Evolutionary conservation across 352 stramenopile species (phyloP).

Genomic region (Globisporangium carolinianum): DNA sequence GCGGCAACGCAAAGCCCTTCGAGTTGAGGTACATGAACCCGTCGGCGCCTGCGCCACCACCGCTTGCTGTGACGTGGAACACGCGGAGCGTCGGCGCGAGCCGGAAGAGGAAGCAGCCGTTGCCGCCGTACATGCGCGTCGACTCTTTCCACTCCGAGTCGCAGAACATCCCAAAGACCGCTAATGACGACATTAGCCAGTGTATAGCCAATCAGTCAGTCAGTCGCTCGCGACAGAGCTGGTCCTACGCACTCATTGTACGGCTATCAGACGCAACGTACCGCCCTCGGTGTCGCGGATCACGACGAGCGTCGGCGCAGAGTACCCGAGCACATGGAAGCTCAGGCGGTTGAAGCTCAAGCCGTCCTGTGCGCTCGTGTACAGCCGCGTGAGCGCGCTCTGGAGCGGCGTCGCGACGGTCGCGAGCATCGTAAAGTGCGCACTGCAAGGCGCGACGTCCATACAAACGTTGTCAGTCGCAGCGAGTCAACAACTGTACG

Average conservation of each 20-base stretch:
- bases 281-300: slow-evolving; percentile 65
- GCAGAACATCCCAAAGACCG: slow-evolving; percentile 83
- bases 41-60: slow-evolving; percentile 19
- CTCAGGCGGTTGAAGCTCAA: slow-evolving; percentile 81
- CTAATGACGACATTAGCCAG: slow-evolving; percentile 16
- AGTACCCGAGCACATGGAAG: slow-evolving; percentile 79
- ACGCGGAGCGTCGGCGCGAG: slow-evolving; percentile 53
- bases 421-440: slow-evolving; percentile 60
- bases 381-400: slow-evolving; percentile 50
- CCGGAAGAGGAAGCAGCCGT: slow-evolving; percentile 77
- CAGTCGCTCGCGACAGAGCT: too few relatives aligned
- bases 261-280: slow-evolving; percentile 7
- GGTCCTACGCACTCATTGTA: too few relatives aligned
- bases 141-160: slow-evolving; percentile 83
- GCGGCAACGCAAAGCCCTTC: slow-evolving; percentile 67
- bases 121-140: slow-evolving; percentile 72
- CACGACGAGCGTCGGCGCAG: slow-evolving; percentile 57
- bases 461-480: neutral
- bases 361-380: slow-evolving; percentile 75
- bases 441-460: slow-evolving; percentile 21
- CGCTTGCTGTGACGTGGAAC: slow-evolving; percentile 42
- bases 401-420: slow-evolving; percentile 52
- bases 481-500: too few relatives aligned
- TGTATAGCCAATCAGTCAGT: neutral
- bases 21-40: slow-evolving; percentile 89